Percentiles rank a stretch among this genome's conserved stretches.
Conservation (phyloP, 768 basidiomycete genomes). For the Peribolospora kevripleyi region DNA sequence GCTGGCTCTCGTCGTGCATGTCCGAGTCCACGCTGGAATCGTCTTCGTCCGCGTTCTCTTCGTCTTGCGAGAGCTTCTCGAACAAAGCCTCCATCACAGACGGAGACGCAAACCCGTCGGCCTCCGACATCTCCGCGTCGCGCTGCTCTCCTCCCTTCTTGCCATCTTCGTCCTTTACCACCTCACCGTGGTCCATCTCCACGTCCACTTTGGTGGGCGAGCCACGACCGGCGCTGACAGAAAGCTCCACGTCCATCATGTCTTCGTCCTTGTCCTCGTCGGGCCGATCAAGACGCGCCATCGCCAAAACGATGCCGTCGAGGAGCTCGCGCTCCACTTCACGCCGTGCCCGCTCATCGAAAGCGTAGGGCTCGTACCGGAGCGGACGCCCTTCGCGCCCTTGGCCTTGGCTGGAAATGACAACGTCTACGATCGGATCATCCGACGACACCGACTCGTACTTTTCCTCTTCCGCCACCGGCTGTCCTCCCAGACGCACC, state of each 20-base stretch:
- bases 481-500: constrained; percentile 31
- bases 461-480: neutral
- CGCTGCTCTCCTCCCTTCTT: too few species aligned
- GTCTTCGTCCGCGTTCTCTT: too few species aligned
- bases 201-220: too few species aligned
- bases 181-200: too few species aligned
- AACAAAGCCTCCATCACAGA: too few species aligned
- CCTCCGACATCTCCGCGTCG: too few species aligned
- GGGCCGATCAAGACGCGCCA: constrained; percentile 43
- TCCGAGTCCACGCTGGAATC: too few species aligned
- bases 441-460: neutral
- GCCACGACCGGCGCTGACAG: too few species aligned
- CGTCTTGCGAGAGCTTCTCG: too few species aligned
- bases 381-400: constrained; percentile 8
- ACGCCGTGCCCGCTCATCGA: constrained; percentile 26
- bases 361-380: constrained; percentile 14
- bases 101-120: too few species aligned
- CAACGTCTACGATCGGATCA: neutral
- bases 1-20: too few species aligned
- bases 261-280: constrained; percentile 19
- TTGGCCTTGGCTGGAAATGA: neutral
- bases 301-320: constrained; percentile 66
- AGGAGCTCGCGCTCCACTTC: constrained; percentile 60
- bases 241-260: neutral
- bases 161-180: too few species aligned